Base-by-base conservation (phyloP, 2,329 filamentous ascomycete genomes). In the Neocucurbitaria cava region DNA sequence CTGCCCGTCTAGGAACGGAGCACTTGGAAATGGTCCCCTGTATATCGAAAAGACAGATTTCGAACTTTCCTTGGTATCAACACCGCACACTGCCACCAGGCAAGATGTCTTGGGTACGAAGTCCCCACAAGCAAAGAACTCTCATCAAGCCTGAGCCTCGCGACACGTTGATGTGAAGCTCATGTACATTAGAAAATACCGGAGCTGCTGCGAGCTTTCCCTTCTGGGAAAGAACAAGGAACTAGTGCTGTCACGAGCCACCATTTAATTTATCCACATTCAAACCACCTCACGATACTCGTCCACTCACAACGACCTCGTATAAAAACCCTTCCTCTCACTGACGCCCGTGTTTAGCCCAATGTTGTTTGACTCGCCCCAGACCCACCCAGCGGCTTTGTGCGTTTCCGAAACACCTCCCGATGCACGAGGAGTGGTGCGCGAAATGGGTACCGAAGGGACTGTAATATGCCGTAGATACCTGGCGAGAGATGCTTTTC, bases 91-190 rank as follows among this genome's bases (percentile, higher is more conserved):
- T 31, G 3, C 18, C 3, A 39, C 36, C 5, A 39, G 10, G 23
- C 28, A 31, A 31, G 10, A 11, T 31, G 8, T 8, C 24, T 26
- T 26, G 5, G 24, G 24, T 26, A 26, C 5, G 46, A 56, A 20
- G 56, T 59, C 50, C 46, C 46, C 47, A 54, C 52, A 62, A 61
- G 58, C 61, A 59, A 35, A 33, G 9, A 56, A 55, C 52, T 46
- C 43, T 55, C 50, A 52, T 59, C 58, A 46, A 46, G 30, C 41
- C 41, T 33, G 35, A 59, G 55, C 50, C 55, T 57, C 59, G 56
- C 53, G 38, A 45, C 26, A 42, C 44, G 15, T 39, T 44, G 48
- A 41, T 49, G 35, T 40, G 43, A 58, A 54, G 58, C 61, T 60
- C 54, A 57, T 49, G 39, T 52, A 41, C 48, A 61, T 50, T 20